Evolutionary conservation across 1,284 basidiomycete genomes (phyloP).

Genomic region (Malassezia psittaci): DNA sequence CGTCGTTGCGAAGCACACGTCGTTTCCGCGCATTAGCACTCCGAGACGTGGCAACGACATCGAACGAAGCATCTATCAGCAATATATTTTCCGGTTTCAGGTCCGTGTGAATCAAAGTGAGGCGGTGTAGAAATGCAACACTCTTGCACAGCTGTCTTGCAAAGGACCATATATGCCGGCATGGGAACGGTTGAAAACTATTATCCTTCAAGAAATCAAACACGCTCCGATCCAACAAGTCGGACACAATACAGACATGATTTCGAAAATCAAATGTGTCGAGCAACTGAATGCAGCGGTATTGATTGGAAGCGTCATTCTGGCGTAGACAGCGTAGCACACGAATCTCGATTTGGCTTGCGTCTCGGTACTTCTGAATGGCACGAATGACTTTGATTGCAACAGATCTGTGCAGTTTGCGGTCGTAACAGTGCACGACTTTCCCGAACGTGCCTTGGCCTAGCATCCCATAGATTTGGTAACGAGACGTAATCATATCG

Average conservation of each 20-base stretch:
- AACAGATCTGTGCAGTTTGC: constrained; percentile 59
- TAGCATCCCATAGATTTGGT: constrained; percentile 68
- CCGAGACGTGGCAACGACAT: constrained; percentile 26
- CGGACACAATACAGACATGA: constrained; percentile 95
- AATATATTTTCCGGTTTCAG: constrained; percentile 80
- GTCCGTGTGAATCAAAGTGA: constrained; percentile 91
- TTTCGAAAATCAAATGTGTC: constrained; percentile 94
- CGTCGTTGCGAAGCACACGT: constrained; percentile 67
- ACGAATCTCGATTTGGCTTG: constrained; percentile 94
- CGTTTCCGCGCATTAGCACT: constrained; percentile 34
- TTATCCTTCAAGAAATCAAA: constrained; percentile 99
- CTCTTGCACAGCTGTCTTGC: constrained; percentile 82
- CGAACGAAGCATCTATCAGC: constrained; percentile 74
- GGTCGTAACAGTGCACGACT: constrained; percentile 86
- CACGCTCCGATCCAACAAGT: constrained; percentile 90
- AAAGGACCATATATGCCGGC: constrained; percentile 89
- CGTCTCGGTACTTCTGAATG: constrained; percentile 65
- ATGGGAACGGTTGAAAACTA: constrained; percentile 88
- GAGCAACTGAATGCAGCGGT: constrained; percentile 94
- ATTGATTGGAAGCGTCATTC: constrained; percentile 74
- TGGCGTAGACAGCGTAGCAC: constrained; percentile 85
- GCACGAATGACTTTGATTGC: constrained; percentile 89
- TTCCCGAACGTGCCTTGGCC: constrained; percentile 99
- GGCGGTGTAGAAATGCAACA: constrained; percentile 84
- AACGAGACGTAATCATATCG: constrained; percentile 41